Conservation (phyloP, 1,139 yeast species). For the Suhomyces atakaporum region DNA sequence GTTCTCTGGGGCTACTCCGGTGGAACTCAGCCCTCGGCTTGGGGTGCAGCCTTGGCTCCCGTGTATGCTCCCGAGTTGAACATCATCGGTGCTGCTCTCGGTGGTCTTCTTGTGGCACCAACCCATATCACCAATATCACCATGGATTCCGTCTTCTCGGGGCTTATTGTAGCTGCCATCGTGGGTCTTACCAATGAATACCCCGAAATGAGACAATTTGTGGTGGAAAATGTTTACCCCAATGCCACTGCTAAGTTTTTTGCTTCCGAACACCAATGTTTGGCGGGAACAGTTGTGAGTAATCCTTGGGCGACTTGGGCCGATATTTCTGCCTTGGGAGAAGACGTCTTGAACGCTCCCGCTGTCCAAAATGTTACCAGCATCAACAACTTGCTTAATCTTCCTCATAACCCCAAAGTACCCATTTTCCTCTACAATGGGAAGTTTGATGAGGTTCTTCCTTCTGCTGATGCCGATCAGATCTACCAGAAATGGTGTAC, state of each 20-base stretch:
- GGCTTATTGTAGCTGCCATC: not conserved
- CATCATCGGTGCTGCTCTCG: conserved; percentile 20
- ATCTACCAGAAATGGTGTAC: conserved; percentile 33
- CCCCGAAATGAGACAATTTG: conserved; percentile 16
- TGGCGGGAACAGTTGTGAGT: not conserved
- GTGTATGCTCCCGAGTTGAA: conserved; percentile 23
- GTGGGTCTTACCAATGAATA: conserved; percentile 21
- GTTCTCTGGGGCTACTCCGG: conserved; percentile 25
- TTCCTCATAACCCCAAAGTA: not conserved
- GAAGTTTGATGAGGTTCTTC: conserved; percentile 30
- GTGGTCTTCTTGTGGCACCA: conserved; percentile 26
- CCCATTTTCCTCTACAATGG: conserved; percentile 40
- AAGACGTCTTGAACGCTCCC: not conserved
- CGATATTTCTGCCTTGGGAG: not conserved
- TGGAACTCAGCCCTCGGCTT: conserved; percentile 21
- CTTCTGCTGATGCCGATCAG: conserved; percentile 25
- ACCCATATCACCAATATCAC: conserved; percentile 24
- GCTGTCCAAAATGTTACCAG: not conserved
- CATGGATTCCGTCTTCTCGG: not conserved
- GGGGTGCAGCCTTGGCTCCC: conserved; percentile 24
- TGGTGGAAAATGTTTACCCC: not conserved
- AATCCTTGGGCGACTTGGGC: not conserved
- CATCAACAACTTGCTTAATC: not conserved
- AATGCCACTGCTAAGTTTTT: not conserved
- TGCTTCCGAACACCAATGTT: not conserved